These are phyloP conservation scores for Lentinula sp. DNA, from an alignment of 768 basidiomycete species.

Conservation along the genomic window DNA sequence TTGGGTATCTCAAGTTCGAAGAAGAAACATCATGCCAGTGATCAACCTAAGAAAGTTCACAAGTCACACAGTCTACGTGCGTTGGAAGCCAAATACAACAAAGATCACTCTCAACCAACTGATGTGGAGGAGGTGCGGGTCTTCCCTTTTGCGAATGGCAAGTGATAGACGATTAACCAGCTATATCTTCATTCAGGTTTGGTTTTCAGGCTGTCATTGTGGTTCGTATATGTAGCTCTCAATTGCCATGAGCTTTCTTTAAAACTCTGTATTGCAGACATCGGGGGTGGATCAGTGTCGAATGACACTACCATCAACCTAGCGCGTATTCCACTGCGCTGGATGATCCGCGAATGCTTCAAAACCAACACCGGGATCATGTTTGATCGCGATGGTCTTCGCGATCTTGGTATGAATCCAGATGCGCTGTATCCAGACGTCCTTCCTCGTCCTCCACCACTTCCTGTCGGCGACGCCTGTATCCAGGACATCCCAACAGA, in stretches of 20 bases:
- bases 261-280: constrained; percentile 34
- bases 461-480: constrained; percentile 24
- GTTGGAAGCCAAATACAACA: background rate
- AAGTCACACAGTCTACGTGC: background rate
- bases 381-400: constrained; percentile 44
- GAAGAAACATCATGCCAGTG: background rate
- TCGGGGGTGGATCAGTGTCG: constrained; percentile 65
- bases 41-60: background rate
- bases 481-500: constrained; percentile 2
- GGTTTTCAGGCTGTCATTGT: constrained; percentile 73
- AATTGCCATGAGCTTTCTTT: background rate
- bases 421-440: constrained; percentile 38
- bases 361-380: constrained; percentile 49
- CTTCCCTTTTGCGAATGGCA: background rate
- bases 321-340: constrained; percentile 67
- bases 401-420: constrained; percentile 38
- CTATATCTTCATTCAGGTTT: constrained; percentile 33
- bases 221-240: constrained; percentile 37
- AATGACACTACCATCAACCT: constrained; percentile 55
- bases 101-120: constrained; percentile 31
- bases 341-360: constrained; percentile 71
- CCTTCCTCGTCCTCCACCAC: constrained; percentile 31
- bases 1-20: background rate
- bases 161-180: background rate
- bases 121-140: constrained; percentile 50